Evolutionary conservation across 2,329 filamentous ascomycete species (phyloP), one percentile per base, ranked within the genome.

Genomic region (Alternaria brassicae): DNA sequence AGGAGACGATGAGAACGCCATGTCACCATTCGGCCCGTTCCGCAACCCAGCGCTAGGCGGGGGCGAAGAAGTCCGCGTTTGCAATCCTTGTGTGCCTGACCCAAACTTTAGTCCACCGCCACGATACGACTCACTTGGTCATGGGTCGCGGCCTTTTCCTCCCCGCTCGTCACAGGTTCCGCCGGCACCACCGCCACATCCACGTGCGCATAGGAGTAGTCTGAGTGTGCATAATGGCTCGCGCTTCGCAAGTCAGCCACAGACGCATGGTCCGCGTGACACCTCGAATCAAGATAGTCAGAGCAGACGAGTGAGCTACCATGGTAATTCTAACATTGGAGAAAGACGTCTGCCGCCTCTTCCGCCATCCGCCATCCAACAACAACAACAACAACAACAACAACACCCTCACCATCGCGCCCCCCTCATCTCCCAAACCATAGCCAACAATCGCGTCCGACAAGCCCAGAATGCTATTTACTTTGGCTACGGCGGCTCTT

Each of bases 51-150:
- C 80, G 23, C 77, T 89, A 17, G 86, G 86, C 36, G 88, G 88
- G 52, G 88, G 88, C 30, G 87, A 89, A 70, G 85, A 88, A 74
- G 89, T 91, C 34, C 83, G 89, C 60, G 83, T 91, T 9, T 91
- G 89, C 78, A 91, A 91, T 69, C 89, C 89, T 12, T 91, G 89
- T 72, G 89, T 91, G 10, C 89, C 89, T 34, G 88, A 91, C 78
- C 89, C 87, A 17, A 88, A 89, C 62, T 83, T 84, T 34, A 82
- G 84, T 55, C 86, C 85, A 42, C 85, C 85, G 1, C 85, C 84
- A 85, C 69, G 81, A 83, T 74, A 75, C 49, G 61, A 40, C n/a
- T 53, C 62, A 30, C 17, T 52, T 13, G 34, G 36, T 17, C 56
- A 53, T 28, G 56, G 40, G 2, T 49, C 56, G 13, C 53, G 56